phyloP scores from a whole-genome alignment of 1,139 yeast genomes.

The Candida gigantensis region DNA sequence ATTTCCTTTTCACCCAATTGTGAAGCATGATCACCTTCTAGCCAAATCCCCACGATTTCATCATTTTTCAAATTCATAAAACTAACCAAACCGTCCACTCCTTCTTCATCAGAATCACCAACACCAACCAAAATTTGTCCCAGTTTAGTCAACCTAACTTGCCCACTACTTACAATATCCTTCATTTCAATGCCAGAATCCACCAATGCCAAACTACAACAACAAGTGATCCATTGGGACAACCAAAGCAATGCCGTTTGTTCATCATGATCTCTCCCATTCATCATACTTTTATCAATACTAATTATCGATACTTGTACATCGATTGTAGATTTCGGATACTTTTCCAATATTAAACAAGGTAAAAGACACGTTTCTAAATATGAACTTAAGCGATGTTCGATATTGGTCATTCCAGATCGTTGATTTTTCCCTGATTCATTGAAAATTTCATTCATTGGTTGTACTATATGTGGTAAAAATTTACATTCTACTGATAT shows the following conservation, averaged over 20 bases:
- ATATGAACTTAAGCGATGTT: conserved; percentile 54
- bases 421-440: conserved; percentile 23
- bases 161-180: conserved; percentile 78
- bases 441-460: conserved; percentile 30
- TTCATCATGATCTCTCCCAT: conserved; percentile 34
- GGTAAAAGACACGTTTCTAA: conserved; percentile 62
- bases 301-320: conserved; percentile 71
- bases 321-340: conserved; percentile 89
- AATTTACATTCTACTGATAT: conserved; percentile 68
- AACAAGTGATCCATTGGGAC: conserved; percentile 51
- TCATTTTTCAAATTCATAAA: conserved; percentile 55
- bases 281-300: conserved; percentile 13
- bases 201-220: conserved; percentile 71
- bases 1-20: conserved; percentile 27
- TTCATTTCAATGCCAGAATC: conserved; percentile 81
- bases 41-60: conserved; percentile 59
- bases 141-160: conserved; percentile 29
- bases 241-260: conserved; percentile 40
- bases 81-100: conserved; percentile 46
- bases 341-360: conserved; percentile 64
- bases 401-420: conserved; percentile 45
- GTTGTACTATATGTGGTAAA: conserved; percentile 52
- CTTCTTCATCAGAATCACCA: conserved; percentile 16
- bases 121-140: conserved; percentile 18
- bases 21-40: conserved; percentile 36